Base-by-base conservation (phyloP, 1,139 yeast genomes). In the Casaregolazyma lundiana region DNA sequence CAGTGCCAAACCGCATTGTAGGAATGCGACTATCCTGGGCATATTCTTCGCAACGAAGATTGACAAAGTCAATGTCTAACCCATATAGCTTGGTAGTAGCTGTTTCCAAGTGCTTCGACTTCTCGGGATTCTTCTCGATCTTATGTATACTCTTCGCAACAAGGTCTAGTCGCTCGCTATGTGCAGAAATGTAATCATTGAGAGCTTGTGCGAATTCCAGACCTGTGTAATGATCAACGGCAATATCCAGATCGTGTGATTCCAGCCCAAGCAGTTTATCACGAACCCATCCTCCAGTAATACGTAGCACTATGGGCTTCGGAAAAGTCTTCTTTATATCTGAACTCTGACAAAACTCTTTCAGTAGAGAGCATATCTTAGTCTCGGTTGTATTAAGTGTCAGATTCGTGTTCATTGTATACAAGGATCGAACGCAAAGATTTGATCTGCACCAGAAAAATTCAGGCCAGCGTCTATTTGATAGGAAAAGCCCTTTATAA, bases 251-350 rank as follows among this genome's bases (percentile, higher is more conserved):
- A 64, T 92, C 99, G 60, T 92, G 81, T 46, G 94, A 82, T 26
- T 78, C 80, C 43, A 75, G 73, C 0, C 95, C 95, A 35, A 94
- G 70, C 34, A 92, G 69, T 68, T 92, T 92, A 65, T 92, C 99
- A 58, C 99, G 76, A 4, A 92, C 99, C 99, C 99, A 92, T 0
- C 99, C 99, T 26, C 99, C 99, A 0, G 97, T 90, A 56, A 92
- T 85, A 53, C 99, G 67, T 17, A 90, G 72, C 26, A 77, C 81
- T 18, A 81, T 54, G 3, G 62, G 62, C 38, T 60, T 59, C 4
- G 43, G 22, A 11, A 20, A 20, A 2, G 6, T 29, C 4, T 53
- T 45, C 6, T 56, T 36, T 6, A 48, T 17, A 35, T 51, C 51
- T 38, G 58, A 55, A 41, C 58, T 57, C 11, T 38, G 37, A 11